Percentiles rank a stretch among this genome's conserved stretches.
Conservation (phyloP, 768 basidiomycete genomes). For the Tulasnella sp. region DNA sequence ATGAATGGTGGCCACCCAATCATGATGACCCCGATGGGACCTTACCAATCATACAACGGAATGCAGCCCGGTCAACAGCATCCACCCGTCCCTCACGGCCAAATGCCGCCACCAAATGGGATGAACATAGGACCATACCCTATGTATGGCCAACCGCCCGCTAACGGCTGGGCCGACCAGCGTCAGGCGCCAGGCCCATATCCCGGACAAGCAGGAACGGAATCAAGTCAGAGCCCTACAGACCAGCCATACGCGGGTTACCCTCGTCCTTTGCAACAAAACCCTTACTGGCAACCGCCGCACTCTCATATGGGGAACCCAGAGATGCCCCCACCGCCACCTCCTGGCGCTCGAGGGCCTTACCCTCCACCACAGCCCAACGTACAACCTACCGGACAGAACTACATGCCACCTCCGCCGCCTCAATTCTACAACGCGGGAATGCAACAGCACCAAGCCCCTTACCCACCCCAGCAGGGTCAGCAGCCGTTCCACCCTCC, state of each 20-base stretch:
- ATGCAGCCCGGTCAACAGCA: slow-evolving; percentile 32
- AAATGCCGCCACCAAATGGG: slow-evolving; percentile 23
- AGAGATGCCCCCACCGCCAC: slow-evolving; percentile 33
- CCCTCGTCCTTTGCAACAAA: slow-evolving; percentile 31
- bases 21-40: not conserved
- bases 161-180: slow-evolving; percentile 17
- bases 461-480: slow-evolving; percentile 36
- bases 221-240: not conserved
- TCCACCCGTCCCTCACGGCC: slow-evolving; percentile 35
- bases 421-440: slow-evolving; percentile 29
- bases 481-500: slow-evolving; percentile 32
- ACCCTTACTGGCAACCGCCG: slow-evolving; percentile 34
- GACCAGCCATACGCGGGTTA: slow-evolving; percentile 14
- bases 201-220: not conserved
- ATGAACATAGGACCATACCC: slow-evolving; percentile 35
- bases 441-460: slow-evolving; percentile 20
- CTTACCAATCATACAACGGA: not conserved
- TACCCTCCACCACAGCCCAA: slow-evolving; percentile 1
- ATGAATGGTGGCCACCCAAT: slow-evolving; percentile 7
- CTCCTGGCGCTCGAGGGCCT: slow-evolving; percentile 26
- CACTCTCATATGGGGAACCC: slow-evolving; percentile 23
- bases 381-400: not conserved
- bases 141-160: slow-evolving; percentile 39
- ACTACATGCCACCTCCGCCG: slow-evolving; percentile 31
- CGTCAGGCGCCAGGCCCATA: slow-evolving; percentile 32